These are phyloP conservation scores for Komagataella kurtzmanii DNA, from an alignment of 805 yeast species.

Conservation along the genomic window DNA sequence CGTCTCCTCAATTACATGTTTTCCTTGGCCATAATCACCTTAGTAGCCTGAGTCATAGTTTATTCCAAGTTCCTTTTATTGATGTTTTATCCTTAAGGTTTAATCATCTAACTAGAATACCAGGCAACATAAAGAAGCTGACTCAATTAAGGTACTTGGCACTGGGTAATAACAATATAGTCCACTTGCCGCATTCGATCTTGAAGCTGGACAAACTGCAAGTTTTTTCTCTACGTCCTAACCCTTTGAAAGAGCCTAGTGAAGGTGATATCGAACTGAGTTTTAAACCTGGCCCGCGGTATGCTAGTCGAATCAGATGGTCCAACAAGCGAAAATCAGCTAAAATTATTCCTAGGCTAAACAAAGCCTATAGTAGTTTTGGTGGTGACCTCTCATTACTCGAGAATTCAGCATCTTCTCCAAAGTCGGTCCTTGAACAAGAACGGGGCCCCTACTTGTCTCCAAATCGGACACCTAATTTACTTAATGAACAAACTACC, in stretches of 20 bases:
- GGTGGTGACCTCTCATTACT: background rate
- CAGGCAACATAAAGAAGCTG: conserved; percentile 31
- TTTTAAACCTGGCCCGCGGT: conserved; percentile 6
- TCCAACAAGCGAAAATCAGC: background rate
- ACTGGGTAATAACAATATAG: conserved; percentile 35
- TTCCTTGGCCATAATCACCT: conserved; percentile 37
- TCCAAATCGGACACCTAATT: background rate
- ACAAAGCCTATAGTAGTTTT: background rate
- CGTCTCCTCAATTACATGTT: conserved; percentile 27
- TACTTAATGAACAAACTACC: background rate
- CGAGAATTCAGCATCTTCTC: background rate
- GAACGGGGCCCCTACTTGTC: background rate
- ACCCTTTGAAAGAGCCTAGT: conserved; percentile 22
- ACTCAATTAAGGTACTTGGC: conserved; percentile 33
- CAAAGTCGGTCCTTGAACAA: background rate
- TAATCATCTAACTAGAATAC: conserved; percentile 31
- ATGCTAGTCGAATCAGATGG: conserved; percentile 13
- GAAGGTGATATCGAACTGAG: conserved; percentile 1
- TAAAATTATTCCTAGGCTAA: background rate
- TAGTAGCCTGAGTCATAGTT: conserved; percentile 30
- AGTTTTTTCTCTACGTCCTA: conserved; percentile 42
- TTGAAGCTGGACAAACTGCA: conserved; percentile 27
- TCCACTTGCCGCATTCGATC: conserved; percentile 38
- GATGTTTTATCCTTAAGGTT: conserved; percentile 39
- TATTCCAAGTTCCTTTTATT: conserved; percentile 35